Base-by-base conservation (phyloP, 2,329 filamentous ascomycete species). In the Trichophyton verrucosum region DNA sequence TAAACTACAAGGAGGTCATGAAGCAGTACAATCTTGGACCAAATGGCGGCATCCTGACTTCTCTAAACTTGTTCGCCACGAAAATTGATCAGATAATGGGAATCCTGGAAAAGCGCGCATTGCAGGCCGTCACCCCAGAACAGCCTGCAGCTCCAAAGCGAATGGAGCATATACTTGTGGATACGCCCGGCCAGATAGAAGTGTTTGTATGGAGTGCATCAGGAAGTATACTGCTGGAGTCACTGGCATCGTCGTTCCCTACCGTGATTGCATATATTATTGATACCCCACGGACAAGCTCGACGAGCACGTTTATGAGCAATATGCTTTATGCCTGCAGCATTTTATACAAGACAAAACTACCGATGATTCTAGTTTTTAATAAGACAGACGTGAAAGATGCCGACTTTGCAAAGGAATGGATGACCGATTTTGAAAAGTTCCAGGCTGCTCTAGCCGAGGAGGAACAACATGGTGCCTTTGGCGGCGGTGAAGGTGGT, bases 1-100 rank as follows among this genome's bases (percentile, higher is more conserved):
- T 99, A 73, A 96, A 99, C 81, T 99, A 99, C 80, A 94, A 96
- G 74, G 92, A 99, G 76, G 94, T 99, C 65, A 99, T 99, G 95
- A 95, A 92, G 76, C 91, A 97, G 76, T 97, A 96, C 75, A 96
- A 96, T 71, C 83, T 99, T 0, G 94, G 94, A 0, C 94, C 94
- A 7, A 99, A 99, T 77, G 94, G 94, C 59, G 95, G 91, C 55
- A 99, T 99, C 70, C 78, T 99, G 66, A 99, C 95, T 1, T 94
- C 89, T 9, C 78, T 99, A 57, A 99, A 99, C 73, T 83, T 99
- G 27, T 99, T 99, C 73, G 90, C 91, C 47, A 99, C 95, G 61
- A 99, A 99, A 75, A 90, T 99, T 64, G 95, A 99, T 70, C 94
- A 99, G 75, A 89, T 99, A 60, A 84, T 99, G 62, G 80, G 80